Evolutionary conservation across 208 protist genomes (phyloP), one percentile per base, ranked within the genome.

Genomic region (Phytomonas sp.): DNA sequence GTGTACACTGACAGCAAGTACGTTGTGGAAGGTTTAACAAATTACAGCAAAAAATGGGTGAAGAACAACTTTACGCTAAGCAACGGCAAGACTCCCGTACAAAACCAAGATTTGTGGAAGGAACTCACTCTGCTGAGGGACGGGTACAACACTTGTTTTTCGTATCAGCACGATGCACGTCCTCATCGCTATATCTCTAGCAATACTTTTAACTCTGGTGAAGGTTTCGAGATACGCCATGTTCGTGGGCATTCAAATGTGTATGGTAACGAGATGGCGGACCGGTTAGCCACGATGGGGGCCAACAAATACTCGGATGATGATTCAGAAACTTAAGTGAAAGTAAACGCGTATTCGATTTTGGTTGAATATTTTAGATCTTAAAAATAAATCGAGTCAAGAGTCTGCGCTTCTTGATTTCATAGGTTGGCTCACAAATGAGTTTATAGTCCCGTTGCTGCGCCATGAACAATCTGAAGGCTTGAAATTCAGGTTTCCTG

Each of bases 1-100:
- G 75, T 96, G 9, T 82, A 85, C 76, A 85, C 84, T 2, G 91
- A 96, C 70, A 96, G 91, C 68, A 73, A 63, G 59, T 96, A 96
- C 77, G 81, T 86, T 0, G 74, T 96, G 23, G 77, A 85, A 32
- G 90, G 90, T 0, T 67, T 85, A 4, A 79, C 77, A n/a, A 67
- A 72, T 31, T 91, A 88, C 65, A 64, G 78, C 51, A 65, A 78
- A 36, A 75, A 67, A 60, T 96, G 90, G 88, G 34, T 79, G 11
- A 8, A 0, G 23, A 91, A 87, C 63, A 84, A 79, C 11, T 96
- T 88, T 70, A 65, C 61, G n/a, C 77, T 85, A 0, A 70, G 68
- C 30, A 72, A 77, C 29, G 40, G 40, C 40, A 81, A 80, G 46
- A 67, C 64, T 56, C 73, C 68, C 2, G 89, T 94, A 46, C 71